Percentiles rank a stretch among this genome's conserved stretches.
Conservation (phyloP, 176 grass and related monocot genomes). For the Oryza glumipatula region DNA sequence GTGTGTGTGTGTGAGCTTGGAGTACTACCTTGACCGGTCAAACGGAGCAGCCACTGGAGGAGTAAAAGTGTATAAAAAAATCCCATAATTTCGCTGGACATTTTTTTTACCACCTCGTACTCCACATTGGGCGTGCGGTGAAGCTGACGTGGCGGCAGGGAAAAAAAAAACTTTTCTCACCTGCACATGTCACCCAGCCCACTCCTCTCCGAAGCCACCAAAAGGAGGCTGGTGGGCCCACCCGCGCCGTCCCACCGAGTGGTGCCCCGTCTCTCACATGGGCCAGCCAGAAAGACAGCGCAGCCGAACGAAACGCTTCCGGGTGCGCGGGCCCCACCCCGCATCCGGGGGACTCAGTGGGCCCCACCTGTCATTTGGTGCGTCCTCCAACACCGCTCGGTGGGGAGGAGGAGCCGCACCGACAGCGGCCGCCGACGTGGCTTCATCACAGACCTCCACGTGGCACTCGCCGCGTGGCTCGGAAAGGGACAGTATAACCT, state of each 20-base stretch:
- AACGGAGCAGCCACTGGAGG: not conserved
- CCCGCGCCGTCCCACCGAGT: not conserved
- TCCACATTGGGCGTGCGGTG: not conserved
- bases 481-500: conserved; percentile 66
- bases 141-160: not conserved
- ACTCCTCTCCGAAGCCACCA: too few species aligned
- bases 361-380: conserved; percentile 13
- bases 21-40: not conserved
- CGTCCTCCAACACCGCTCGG: not conserved
- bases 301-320: not conserved
- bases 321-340: not conserved
- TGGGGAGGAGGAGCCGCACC: conserved; percentile 29
- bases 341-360: not conserved
- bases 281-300: not conserved
- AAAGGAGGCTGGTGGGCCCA: not conserved
- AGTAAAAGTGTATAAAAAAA: too few species aligned
- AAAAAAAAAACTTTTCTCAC: conserved; percentile 4
- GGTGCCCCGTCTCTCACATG: not conserved
- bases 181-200: not conserved
- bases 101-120: not conserved
- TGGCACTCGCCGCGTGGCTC: conserved; percentile 37
- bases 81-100: not conserved
- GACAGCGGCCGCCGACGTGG: conserved; percentile 48
- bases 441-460: not conserved
- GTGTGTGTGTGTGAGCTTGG: too few species aligned